Evolutionary conservation across 2,329 filamentous ascomycete species (phyloP), one percentile per base, ranked within the genome.

Genomic region (Venturia pyrina): DNA sequence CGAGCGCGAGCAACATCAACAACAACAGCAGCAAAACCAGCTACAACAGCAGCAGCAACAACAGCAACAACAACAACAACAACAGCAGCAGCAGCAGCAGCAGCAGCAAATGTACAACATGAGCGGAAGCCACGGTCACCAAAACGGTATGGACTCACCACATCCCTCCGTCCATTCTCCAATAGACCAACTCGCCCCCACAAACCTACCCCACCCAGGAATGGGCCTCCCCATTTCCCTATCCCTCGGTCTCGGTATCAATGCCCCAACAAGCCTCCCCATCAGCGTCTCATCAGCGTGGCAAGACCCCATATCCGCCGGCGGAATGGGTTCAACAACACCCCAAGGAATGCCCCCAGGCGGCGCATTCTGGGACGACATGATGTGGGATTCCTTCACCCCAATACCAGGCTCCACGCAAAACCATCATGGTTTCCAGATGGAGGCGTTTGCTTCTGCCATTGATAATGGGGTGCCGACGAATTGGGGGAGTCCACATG

Each of bases 321-420:
- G 72, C 5, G 70, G 65, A 5, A 62, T 76, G 66, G 74, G 73
- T 50, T 71, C 72, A 56, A 65, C 73, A 41, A 70, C 63, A 7
- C 63, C 63, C 19, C 15, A 19, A n/a, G 48, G 53, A 4, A 44
- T 60, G 63, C 59, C 64, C n/a, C 32, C 32, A 1, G 37, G 37
- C 41, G 64, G 63, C 44, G 71, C 69, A 13, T 76, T 77, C 66
- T 78, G 76, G 76, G 75, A 77, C 65, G 74, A 76, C 62, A 77
- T 77, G 75, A 75, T 77, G 73, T 78, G 76, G 76, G 76, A 78
- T 60, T 76, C 74, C 28, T 66, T 66, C 24, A 21, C 62, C 5
- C 37, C 43, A 8, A 2, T 64, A 21, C 60, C 60, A 1, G 60
- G 43, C 2, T 28, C 43, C 40, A 28, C 3, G 28, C n/a, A 43